phyloP scores from a whole-genome alignment of 768 basidiomycete genomes.

The Leccinum disarticulatum region DNA sequence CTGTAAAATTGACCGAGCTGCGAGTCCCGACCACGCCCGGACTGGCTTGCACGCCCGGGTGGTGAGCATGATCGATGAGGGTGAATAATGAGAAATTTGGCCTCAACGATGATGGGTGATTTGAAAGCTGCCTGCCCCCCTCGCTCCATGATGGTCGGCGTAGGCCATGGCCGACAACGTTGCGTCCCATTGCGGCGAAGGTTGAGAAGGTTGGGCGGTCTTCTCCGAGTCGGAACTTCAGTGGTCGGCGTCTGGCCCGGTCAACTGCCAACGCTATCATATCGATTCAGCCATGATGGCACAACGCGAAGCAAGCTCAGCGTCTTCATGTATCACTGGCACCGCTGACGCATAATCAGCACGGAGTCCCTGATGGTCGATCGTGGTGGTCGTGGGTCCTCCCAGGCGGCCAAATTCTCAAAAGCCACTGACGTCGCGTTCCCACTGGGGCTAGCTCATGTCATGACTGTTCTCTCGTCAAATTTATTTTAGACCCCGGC shows the following conservation, averaged over 20 bases:
- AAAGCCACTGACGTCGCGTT: conserved; percentile 2
- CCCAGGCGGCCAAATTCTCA: conserved; percentile 14
- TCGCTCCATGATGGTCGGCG: conserved; percentile 1
- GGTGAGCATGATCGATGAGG: conserved; percentile 8
- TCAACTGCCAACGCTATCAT: conserved; percentile 16
- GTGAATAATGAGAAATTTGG: background rate
- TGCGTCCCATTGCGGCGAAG: conserved; percentile 7
- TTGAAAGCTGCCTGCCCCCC: background rate
- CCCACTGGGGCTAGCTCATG: background rate
- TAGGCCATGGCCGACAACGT: conserved; percentile 2
- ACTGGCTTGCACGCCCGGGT: conserved; percentile 2
- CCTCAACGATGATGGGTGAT: conserved; percentile 3
- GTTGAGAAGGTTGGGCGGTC: conserved; percentile 12
- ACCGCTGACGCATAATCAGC: conserved; percentile 6
- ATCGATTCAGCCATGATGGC: background rate
- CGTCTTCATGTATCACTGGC: background rate
- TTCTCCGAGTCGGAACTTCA: conserved; percentile 12
- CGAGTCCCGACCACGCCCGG: conserved; percentile 1
- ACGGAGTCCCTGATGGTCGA: conserved; percentile 7
- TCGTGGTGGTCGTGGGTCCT: conserved; percentile 11
- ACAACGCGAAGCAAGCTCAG: conserved; percentile 5
- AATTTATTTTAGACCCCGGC: conserved; percentile 1
- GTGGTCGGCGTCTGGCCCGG: background rate
- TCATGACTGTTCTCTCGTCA: background rate
- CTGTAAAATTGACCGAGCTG: conserved; percentile 5